phyloP scores from a whole-genome alignment of 371 early-diverging fungal genomes.

The Haplosporangium sp. region DNA sequence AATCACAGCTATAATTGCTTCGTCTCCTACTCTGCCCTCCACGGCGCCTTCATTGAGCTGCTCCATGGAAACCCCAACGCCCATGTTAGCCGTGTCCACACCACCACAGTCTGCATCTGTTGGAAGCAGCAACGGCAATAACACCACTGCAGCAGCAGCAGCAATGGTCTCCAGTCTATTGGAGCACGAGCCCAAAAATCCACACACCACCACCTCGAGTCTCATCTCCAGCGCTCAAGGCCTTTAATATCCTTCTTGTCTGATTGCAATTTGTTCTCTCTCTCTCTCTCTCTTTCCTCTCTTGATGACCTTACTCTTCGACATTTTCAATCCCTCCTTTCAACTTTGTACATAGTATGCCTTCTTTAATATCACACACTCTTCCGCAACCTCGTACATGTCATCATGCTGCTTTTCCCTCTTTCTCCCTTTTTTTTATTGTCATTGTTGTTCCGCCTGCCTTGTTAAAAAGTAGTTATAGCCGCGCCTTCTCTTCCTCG shows the following conservation, averaged over 20 bases:
- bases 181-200: slow-evolving; percentile 36
- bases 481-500: too few species aligned
- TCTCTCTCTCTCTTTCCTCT: neutral
- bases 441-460: slow-evolving; percentile 4
- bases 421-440: neutral
- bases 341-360: too few species aligned
- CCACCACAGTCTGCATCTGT: slow-evolving; percentile 11
- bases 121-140: slow-evolving; percentile 1
- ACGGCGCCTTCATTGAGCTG: slow-evolving; percentile 35
- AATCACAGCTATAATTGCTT: too few species aligned
- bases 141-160: slow-evolving; percentile 10
- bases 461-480: too few species aligned
- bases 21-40: slow-evolving; percentile 32
- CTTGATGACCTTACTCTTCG: slow-evolving; percentile 1
- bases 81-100: slow-evolving; percentile 6
- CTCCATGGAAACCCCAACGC: slow-evolving; percentile 31
- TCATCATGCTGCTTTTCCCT: too few species aligned
- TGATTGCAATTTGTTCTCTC: neutral
- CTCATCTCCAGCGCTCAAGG: slow-evolving; percentile 19
- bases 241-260: neutral
- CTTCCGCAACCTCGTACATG: too few species aligned
- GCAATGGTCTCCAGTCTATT: slow-evolving; percentile 23
- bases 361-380: too few species aligned
- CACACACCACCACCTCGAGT: slow-evolving; percentile 11
- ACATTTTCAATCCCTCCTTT: neutral